Evolutionary conservation across 208 protist genomes (phyloP), one percentile per base, ranked within the genome.

Genomic region (Angomonas ambiguus): DNA sequence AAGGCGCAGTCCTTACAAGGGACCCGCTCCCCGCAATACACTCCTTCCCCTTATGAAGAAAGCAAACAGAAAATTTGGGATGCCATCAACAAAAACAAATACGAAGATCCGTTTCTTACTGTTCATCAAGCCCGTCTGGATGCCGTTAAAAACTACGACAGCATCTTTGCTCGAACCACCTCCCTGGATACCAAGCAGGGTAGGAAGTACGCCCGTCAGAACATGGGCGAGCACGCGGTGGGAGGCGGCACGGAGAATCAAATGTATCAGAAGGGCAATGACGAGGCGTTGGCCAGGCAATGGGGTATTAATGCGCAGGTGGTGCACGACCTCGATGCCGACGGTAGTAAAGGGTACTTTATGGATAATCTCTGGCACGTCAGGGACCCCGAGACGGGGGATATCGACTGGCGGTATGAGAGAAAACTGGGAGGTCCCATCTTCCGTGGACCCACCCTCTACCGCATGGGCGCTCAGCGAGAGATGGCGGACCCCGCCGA

Each of bases 341-440:
- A 95, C 59, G 88, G 88, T 33, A 79, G 72, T 65, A 82, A 60
- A 24, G 83, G 92, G 68, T 95, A 92, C 78, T 80, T 91, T 38
- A 69, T 77, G 22, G 65, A 83, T 41, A 70, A 67, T n/a, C 25
- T 57, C 20, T 89, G 78, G 74, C 88, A 95, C 69, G 85, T 92
- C 62, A 77, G 77, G 53, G 79, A 95, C 57, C 84, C 87, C 38
- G 60, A 71, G 25, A 92, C 88, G 11, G 81, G 88, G 10, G 88
- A 95, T 64, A 87, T 95, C 66, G 88, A 95, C 66, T 95, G 85
- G 82, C 82, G 85, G 27, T 92, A 92, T 51, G 88, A 95, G 69
- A 79, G 77, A 59, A 90, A 89, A 69, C 64, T 64, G 8, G 85
- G 88, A 18, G 88, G 88, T 0, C 64, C 85, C 3, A 65, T 89